Conservation (phyloP, 2,329 filamentous ascomycete species). For the Ophiostoma perfectum region DNA sequence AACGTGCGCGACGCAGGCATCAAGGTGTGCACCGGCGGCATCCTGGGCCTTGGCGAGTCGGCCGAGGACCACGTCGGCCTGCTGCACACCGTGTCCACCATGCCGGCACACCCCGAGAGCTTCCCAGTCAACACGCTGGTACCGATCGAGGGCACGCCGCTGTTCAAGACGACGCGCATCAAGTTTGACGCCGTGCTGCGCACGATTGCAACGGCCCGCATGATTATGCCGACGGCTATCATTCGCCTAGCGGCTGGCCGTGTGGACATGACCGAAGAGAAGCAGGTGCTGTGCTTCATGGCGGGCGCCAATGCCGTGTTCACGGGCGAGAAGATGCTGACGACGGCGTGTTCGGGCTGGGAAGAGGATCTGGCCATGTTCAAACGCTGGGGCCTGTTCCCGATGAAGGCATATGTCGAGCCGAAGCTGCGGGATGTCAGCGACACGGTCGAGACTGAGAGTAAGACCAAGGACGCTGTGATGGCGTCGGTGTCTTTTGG, state of each 20-base stretch:
- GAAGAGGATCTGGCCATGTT: conserved; percentile 84
- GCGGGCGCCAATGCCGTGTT: conserved; percentile 92
- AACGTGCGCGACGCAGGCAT: conserved; percentile 82
- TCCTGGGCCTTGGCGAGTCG: conserved; percentile 77
- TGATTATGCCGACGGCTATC: conserved; percentile 80
- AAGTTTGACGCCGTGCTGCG: conserved; percentile 73
- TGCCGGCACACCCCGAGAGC: conserved; percentile 78
- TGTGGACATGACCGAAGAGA: conserved; percentile 78
- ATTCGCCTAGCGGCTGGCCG: conserved; percentile 81
- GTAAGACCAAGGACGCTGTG: background rate
- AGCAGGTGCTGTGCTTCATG: conserved; percentile 85
- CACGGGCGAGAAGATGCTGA: conserved; percentile 88
- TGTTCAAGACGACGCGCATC: conserved; percentile 68
- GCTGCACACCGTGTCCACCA: conserved; percentile 72
- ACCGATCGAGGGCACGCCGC: conserved; percentile 81
- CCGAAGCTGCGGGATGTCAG: conserved; percentile 13
- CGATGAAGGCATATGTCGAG: conserved; percentile 54
- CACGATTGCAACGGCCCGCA: conserved; percentile 75
- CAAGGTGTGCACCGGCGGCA: conserved; percentile 85
- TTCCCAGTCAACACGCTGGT: conserved; percentile 90
- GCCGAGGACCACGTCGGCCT: conserved; percentile 75
- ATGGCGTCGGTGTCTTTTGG: background rate
- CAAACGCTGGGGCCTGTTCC: conserved; percentile 70
- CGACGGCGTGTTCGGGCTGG: conserved; percentile 86
- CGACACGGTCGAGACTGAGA: background rate